phyloP scores from a whole-genome alignment of 495 filamentous ascomycete species.

The Xylaria cubensis region DNA sequence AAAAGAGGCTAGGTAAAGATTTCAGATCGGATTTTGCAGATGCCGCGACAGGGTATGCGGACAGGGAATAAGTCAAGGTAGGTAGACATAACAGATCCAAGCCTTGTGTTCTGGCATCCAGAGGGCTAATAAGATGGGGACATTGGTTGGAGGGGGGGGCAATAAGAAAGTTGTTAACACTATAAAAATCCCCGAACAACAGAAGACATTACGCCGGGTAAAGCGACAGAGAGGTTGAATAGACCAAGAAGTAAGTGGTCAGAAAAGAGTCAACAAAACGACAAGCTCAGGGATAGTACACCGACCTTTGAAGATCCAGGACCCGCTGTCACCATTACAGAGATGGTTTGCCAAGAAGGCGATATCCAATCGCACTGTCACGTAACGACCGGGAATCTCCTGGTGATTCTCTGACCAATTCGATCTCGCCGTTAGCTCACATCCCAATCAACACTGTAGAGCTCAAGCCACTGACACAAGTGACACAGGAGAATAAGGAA shows the following conservation, averaged over 20 bases:
- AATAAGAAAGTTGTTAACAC: conserved; percentile 6
- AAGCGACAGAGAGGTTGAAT: not conserved
- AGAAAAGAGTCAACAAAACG: conserved; percentile 14
- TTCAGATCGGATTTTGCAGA: conserved; percentile 30
- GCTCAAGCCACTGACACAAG: conserved; percentile 25
- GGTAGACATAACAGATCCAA: conserved; percentile 21
- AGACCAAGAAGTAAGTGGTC: not conserved
- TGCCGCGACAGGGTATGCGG: conserved; percentile 29
- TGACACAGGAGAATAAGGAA: conserved; percentile 21
- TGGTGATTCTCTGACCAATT: conserved; percentile 29
- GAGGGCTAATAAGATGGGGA: not conserved
- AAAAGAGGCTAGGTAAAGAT: conserved; percentile 27
- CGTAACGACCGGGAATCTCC: conserved; percentile 19
- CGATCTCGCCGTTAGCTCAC: conserved; percentile 27
- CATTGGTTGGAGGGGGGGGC: not conserved
- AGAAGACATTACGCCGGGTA: not conserved
- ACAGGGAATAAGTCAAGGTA: conserved; percentile 25
- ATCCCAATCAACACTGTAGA: conserved; percentile 27
- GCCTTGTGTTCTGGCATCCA: not conserved
- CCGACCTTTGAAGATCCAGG: conserved; percentile 29
- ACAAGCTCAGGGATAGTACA: conserved; percentile 22
- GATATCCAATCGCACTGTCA: conserved; percentile 31
- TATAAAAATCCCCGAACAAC: not conserved
- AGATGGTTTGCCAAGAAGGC: conserved; percentile 28
- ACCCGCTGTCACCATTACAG: conserved; percentile 31